Evolutionary conservation across 805 yeast genomes (phyloP).

Genomic region (Phaffomyces antillensis): DNA sequence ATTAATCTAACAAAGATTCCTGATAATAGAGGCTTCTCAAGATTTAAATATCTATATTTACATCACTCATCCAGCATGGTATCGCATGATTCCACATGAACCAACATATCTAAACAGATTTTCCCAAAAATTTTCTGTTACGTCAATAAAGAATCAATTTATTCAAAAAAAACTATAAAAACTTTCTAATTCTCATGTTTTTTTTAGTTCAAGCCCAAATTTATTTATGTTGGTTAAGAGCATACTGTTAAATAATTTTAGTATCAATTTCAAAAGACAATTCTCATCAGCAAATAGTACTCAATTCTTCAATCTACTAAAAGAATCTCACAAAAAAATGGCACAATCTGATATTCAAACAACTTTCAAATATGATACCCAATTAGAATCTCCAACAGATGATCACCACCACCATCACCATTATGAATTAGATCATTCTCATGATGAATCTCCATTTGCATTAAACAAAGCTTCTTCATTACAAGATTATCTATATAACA

Average conservation of each 20-base stretch:
- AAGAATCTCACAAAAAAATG: slow-evolving; percentile 2
- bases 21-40: too few species aligned
- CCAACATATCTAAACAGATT: too few species aligned
- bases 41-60: too few species aligned
- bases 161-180: too few species aligned
- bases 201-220: too few species aligned
- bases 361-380: background rate
- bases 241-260: background rate
- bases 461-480: slow-evolving; percentile 41
- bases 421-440: slow-evolving; percentile 1
- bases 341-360: slow-evolving; percentile 5
- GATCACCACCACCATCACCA: slow-evolving; percentile 3
- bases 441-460: slow-evolving; percentile 19
- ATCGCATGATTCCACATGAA: too few species aligned
- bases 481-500: slow-evolving; percentile 42
- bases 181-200: too few species aligned
- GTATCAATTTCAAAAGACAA: background rate
- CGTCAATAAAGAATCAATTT: too few species aligned
- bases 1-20: too few species aligned
- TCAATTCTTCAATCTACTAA: slow-evolving; percentile 2
- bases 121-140: too few species aligned
- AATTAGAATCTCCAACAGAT: background rate
- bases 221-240: too few species aligned
- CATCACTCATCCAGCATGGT: too few species aligned
- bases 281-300: background rate